Base-by-base conservation (phyloP, 2,329 filamentous ascomycete genomes). In the Penicillium brasilianum region DNA sequence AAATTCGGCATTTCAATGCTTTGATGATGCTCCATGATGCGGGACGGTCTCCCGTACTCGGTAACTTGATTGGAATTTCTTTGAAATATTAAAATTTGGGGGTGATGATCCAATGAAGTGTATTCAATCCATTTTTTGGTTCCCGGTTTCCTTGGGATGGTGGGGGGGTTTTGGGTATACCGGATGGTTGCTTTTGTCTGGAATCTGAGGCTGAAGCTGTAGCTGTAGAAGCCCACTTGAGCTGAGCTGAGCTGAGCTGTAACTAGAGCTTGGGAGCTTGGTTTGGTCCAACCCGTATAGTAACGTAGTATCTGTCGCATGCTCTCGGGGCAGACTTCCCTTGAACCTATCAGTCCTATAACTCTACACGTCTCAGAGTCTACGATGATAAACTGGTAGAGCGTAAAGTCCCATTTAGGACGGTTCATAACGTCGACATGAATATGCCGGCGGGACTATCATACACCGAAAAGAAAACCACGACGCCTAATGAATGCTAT, bases 51-150 rank as follows among this genome's bases (percentile, higher is more conserved):
- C n/a, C n/a, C n/a, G n/a, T n/a, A n/a, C n/a, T n/a, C n/a, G n/a
- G n/a, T n/a, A n/a, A n/a, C n/a, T 28, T 28, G 25, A 28, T 28
- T 28, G 25, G 25, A 16, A 6, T 1, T 37, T 13, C 2, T 8
- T 28, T 32, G 25, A 18, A 34, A 34, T 10, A 36, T 46, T 56
- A 66, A 65, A 63, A 52, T 60, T 22, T 16, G 48, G 53, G 59
- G 53, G 58, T 63, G 61, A 62, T 65, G 63, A 62, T 65, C 22
- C 66, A 67, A 69, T 69, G 66, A 69, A 69, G 62, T 69, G 57
- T 61, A 60, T 65, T 61, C 63, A 64, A 30, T 65, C 52, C 58
- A 55, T 2, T 10, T 34, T n/a, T n/a, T n/a, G n/a, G n/a, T n/a
- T n/a, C n/a, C n/a, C n/a, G 32, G 55, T 66, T 62, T 58, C 53